Percentiles rank a stretch among this genome's conserved stretches.
phyloP scores from a whole-genome alignment of 495 filamentous ascomycete species.

The Penicillium verhagenii region DNA sequence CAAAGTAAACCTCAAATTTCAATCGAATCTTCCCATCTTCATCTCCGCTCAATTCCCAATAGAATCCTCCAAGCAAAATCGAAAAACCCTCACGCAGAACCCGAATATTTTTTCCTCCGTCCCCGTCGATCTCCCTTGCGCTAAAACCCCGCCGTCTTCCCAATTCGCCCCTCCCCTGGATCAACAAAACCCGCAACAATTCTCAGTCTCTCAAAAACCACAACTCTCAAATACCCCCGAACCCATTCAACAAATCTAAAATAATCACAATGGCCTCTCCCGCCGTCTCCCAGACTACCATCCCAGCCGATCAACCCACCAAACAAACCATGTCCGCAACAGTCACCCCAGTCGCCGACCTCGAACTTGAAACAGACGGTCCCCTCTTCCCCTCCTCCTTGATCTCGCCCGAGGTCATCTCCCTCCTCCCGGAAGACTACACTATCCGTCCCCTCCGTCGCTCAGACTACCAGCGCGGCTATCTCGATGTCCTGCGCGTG shows the following conservation, averaged over 20 bases:
- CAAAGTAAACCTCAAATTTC: neutral
- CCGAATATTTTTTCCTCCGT: neutral
- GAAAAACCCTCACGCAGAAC: neutral
- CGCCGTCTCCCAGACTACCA: conserved; percentile 13
- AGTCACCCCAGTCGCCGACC: conserved; percentile 46
- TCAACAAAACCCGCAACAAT: neutral
- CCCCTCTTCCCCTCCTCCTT: conserved; percentile 75
- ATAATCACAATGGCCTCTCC: conserved; percentile 16
- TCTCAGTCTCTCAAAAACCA: conserved; percentile 1
- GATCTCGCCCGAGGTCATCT: conserved; percentile 70
- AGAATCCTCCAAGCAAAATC: neutral
- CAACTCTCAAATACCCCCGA: neutral
- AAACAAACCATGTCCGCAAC: conserved; percentile 28
- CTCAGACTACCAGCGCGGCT: conserved; percentile 70
- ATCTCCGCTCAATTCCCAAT: neutral
- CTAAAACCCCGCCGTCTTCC: conserved; percentile 17
- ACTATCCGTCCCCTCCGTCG: conserved; percentile 74
- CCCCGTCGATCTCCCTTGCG: conserved; percentile 21
- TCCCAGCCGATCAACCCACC: conserved; percentile 15
- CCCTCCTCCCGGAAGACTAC: conserved; percentile 76
- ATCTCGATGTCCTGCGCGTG: conserved; percentile 87
- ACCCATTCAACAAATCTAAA: neutral
- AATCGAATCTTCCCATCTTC: neutral
- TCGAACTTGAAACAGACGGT: conserved; percentile 46
- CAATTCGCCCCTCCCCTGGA: conserved; percentile 20